Evolutionary conservation across 225 moss, liverwort and hornwort genomes (phyloP).

Genomic region (Pseudoscleropodium purum): DNA sequence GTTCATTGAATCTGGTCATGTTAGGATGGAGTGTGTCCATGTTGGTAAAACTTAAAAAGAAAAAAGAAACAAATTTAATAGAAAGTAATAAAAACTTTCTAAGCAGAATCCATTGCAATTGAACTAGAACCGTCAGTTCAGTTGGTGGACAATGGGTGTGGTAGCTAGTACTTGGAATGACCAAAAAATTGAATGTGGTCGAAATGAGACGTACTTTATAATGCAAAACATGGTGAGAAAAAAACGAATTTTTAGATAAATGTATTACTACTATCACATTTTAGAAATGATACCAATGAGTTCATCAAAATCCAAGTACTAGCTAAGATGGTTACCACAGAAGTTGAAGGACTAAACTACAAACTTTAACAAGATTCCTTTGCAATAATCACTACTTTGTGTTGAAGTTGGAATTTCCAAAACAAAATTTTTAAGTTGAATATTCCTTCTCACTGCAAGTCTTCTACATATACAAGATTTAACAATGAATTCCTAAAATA

Average conservation of each 20-base stretch:
- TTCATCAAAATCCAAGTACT: not conserved
- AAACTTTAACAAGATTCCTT: not conserved
- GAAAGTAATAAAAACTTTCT: not conserved
- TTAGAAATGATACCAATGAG: too few relatives aligned
- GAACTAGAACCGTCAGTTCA: not conserved
- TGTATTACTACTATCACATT: not conserved
- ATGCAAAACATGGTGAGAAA: not conserved
- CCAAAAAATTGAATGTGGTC: not conserved
- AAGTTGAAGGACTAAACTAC: not conserved
- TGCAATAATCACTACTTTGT: not conserved
- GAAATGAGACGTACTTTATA: not conserved
- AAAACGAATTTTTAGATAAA: not conserved
- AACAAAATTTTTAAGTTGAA: too few relatives aligned
- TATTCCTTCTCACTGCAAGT: rapidly evolving
- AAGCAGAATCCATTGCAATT: not conserved
- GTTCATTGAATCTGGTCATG: not conserved
- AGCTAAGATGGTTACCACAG: too few relatives aligned
- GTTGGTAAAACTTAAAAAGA: too few relatives aligned
- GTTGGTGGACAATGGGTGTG: not conserved
- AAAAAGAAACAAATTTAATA: not conserved
- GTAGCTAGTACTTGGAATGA: not conserved
- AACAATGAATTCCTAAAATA: not conserved
- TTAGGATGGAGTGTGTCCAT: not conserved
- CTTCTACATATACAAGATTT: not conserved
- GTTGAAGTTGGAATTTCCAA: too few relatives aligned